phyloP scores from a whole-genome alignment of 768 basidiomycete species.

The Collybia mongolica region DNA sequence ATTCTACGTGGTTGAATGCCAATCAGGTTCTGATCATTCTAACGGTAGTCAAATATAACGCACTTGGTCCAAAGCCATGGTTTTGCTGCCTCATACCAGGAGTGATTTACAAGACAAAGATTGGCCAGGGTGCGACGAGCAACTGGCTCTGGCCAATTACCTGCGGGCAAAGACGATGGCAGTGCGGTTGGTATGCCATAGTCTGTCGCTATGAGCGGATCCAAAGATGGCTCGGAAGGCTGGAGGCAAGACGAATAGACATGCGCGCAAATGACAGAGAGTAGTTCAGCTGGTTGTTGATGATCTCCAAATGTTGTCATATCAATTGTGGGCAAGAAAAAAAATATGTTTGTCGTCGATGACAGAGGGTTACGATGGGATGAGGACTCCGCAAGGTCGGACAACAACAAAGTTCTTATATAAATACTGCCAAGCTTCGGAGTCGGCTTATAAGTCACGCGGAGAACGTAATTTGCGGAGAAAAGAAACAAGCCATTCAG shows the following conservation, averaged over 20 bases:
- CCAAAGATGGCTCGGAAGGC: constrained; percentile 57
- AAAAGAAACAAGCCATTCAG: constrained; percentile 3
- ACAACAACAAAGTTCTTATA: no score
- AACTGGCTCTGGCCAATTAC: constrained; percentile 66
- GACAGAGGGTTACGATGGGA: neutral
- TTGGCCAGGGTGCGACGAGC: constrained; percentile 64
- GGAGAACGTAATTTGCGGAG: constrained; percentile 11
- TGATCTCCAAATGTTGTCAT: constrained; percentile 30
- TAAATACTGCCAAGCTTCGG: no score
- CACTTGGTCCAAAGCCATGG: constrained; percentile 84
- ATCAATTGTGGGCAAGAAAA: constrained; percentile 6
- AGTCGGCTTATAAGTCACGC: constrained; percentile 1
- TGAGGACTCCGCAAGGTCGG: neutral
- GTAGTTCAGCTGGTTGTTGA: constrained; percentile 70
- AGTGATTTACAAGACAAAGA: constrained; percentile 75
- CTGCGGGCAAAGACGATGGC: constrained; percentile 73
- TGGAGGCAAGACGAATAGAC: constrained; percentile 66
- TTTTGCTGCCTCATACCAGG: constrained; percentile 81
- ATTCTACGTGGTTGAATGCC: constrained; percentile 30
- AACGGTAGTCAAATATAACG: constrained; percentile 10
- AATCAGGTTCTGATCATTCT: no score
- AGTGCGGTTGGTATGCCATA: constrained; percentile 56
- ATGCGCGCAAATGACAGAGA: constrained; percentile 70
- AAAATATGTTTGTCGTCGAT: no score
- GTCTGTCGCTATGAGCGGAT: constrained; percentile 56